A percentile compares a stretch with the other conserved stretches of the same genome.
Conservation (phyloP, 768 basidiomycete species). For the Ramaria sp. region DNA sequence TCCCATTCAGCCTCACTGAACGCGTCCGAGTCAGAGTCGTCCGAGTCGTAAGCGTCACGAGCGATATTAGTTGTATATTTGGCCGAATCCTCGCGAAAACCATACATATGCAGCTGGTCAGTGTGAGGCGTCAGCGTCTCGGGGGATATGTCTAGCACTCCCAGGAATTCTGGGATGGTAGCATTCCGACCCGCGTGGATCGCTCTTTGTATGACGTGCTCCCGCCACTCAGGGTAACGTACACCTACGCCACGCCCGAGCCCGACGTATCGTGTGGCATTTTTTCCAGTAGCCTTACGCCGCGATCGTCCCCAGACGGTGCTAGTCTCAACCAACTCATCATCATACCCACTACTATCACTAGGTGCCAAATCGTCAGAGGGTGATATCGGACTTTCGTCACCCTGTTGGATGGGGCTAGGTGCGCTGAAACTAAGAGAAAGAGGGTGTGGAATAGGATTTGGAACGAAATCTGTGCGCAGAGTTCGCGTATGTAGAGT, state of each 20-base stretch:
- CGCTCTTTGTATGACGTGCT: conserved; percentile 37
- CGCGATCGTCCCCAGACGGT: neutral
- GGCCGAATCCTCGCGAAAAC: neutral
- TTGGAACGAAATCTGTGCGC: conserved; percentile 7
- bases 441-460: conserved; percentile 7
- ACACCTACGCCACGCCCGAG: conserved; percentile 17
- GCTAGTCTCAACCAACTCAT: neutral
- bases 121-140: neutral
- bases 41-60: conserved; percentile 13
- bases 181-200: conserved; percentile 48
- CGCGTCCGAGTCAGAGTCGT: conserved; percentile 26
- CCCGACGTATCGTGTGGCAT: neutral
- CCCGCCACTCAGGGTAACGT: conserved; percentile 61
- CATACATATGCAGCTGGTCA: neutral
- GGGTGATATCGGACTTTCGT: neutral
- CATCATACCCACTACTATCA: neutral
- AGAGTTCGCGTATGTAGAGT: conserved; percentile 1
- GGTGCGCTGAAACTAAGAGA: conserved; percentile 4
- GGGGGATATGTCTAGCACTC: neutral
- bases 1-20: conserved; percentile 56
- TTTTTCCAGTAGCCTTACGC: neutral
- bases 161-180: conserved; percentile 15
- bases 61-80: neutral
- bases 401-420: neutral
- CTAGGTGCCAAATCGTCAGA: neutral